These are phyloP conservation scores for Colletotrichum cordylinicola DNA, from an alignment of 2,329 filamentous ascomycete species.

Conservation along the genomic window DNA sequence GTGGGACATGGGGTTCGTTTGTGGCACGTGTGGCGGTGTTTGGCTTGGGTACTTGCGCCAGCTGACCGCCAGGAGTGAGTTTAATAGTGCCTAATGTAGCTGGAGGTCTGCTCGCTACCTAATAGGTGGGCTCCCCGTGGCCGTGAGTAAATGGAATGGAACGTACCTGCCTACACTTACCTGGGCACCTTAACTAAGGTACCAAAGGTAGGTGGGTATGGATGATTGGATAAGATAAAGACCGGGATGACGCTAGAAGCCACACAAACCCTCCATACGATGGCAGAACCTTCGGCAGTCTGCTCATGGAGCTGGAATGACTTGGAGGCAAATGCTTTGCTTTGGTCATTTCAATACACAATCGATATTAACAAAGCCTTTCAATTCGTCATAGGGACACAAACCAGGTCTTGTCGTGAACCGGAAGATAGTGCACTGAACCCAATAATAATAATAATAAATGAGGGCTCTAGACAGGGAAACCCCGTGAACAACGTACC, in stretches of 20 bases:
- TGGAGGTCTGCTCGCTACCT: neutral
- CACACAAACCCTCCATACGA: neutral
- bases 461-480: neutral
- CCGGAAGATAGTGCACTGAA: neutral
- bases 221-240: neutral
- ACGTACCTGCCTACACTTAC: neutral
- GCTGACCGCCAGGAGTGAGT: neutral
- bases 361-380: neutral
- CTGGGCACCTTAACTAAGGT: neutral
- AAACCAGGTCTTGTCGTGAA: neutral
- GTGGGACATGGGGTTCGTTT: neutral
- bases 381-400: neutral
- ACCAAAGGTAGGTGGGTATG: neutral
- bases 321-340: neutral
- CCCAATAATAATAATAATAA: neutral
- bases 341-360: neutral
- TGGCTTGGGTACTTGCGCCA: neutral
- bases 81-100: neutral
- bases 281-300: neutral
- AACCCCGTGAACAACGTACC: neutral
- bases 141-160: neutral
- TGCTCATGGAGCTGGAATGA: neutral
- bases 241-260: neutral
- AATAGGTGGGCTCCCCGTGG: neutral
- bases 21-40: conserved; percentile 5